Base-by-base conservation (phyloP, 2,329 filamentous ascomycete species). In the Aspergillus piperis region DNA sequence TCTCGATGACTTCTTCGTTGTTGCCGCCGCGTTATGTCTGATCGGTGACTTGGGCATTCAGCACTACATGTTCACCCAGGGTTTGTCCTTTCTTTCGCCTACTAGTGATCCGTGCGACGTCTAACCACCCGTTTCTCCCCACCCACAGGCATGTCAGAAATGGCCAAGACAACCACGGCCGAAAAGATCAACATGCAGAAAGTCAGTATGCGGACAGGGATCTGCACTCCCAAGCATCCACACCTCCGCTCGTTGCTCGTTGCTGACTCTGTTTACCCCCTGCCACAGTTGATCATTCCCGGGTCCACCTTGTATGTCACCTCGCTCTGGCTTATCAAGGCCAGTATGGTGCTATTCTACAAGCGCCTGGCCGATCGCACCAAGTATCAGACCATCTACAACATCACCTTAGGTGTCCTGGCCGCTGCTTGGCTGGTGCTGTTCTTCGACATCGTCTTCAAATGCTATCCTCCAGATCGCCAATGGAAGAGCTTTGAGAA, bases 291-390 rank as follows among this genome's bases (percentile, higher is more conserved):
- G 65, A 64, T 67, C 57, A 66, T 67, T 32, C 65, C 65, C 38
- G 65, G 65, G 13, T 67, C 65, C 47, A 67, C 64, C 7, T 56
- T 67, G 5, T 67, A 67, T 56, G 62, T 67, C 17, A 67, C 64
- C n/a, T 63, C 65, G 23, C 56, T 67, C 1, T 67, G 65, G 65
- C 38, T 67, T 27, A 67, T 67, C 62, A 67, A 67, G 54, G 59
- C 59, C 13, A 60, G 62, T 51, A 61, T 67, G 65, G 64, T 67
- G n/a, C 42, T 64, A 54, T 66, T 67, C 56, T 67, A 67, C 48
- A 67, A 67, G 54, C 65, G 65, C 4, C 59, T 67, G 5, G 65
- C 65, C 38, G 65, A 67, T 52, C 64, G 64, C 21, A 67, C 65
- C 3, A 47, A 39, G 23, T 67, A 67, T 11, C 64, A 67, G 47